Base-by-base conservation (phyloP, 768 basidiomycete species). In the Panus rudis region DNA sequence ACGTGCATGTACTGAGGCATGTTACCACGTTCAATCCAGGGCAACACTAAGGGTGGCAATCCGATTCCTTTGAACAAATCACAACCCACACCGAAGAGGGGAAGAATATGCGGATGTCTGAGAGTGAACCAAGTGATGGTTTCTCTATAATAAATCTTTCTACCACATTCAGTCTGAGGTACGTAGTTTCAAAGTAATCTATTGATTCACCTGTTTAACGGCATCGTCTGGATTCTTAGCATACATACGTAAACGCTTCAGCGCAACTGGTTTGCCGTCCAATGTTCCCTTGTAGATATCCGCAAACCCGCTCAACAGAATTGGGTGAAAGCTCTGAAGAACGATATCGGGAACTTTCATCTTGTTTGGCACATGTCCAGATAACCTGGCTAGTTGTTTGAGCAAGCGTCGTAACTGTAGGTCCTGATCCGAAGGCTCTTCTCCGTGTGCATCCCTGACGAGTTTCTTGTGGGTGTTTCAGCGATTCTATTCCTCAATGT, bases 21-120 rank as follows among this genome's bases (percentile, higher is more conserved):
- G 19, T 45, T 45, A 7, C 44, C 44, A 4, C 23, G 39, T 19
- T 45, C 44, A 13, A 35, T 26, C 44, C 44, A 45, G 14, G 37
- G 37, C 13, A 40, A 41, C 5, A 45, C 44, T 20, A 45, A 39
- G 5, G n/a, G 39, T 3, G 17, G 7, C 35, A 17, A 13, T 11
- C 8, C 7, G 22, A 7, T 6, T 11, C 20, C 20, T 6, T 17
- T 25, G n/a, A 34, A 34, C 12, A 43, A 10, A 34, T 39, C 22
- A 4, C 14, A 14, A 22, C 19, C 19, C 6, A 45, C 44, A 17
- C 37, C 44, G 24, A 38, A 17, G 5, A 45, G 40, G 14, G 38
- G 39, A 4, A 40, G 6, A 13, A 45, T 37, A 20, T 45, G 5
- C 4, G 8, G 13, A 25, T 40, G 38, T 17, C 25, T 37, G 7